Evolutionary conservation across 345 rosid genomes (phyloP).

Genomic region (Aquilaria malaccensis): DNA sequence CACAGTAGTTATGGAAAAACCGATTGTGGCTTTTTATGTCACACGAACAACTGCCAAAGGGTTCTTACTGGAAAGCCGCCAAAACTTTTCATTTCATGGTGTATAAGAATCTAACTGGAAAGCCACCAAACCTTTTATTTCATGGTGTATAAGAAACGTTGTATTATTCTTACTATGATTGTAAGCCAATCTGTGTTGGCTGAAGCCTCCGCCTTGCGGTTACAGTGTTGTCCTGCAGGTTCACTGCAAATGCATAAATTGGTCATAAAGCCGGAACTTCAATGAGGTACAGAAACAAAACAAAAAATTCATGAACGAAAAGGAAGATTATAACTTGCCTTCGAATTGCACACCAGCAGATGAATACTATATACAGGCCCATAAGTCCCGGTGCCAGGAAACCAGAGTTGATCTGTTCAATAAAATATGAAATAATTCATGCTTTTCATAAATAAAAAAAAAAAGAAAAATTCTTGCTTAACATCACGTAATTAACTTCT

Average conservation of each 20-base stretch:
- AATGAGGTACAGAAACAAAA: not conserved
- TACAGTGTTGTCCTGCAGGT: constrained; percentile 87
- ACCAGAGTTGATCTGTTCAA: constrained; percentile 64
- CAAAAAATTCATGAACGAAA: too few relatives aligned
- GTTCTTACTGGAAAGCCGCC: not conserved
- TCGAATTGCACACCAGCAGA: constrained; percentile 96
- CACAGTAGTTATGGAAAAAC: not conserved
- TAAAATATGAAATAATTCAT: not conserved
- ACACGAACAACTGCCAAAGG: too few relatives aligned
- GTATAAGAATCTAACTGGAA: not conserved
- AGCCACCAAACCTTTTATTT: not conserved
- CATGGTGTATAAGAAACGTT: not conserved
- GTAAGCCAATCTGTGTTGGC: constrained; percentile 90
- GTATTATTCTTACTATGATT: constrained; percentile 60
- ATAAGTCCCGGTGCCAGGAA: constrained; percentile 88
- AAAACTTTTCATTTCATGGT: not conserved
- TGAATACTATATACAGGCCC: constrained; percentile 89
- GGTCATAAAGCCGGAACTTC: not conserved
- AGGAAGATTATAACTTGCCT: constrained; percentile 33
- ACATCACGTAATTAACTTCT: not conserved
- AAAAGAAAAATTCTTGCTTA: not conserved
- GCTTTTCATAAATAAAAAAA: too few relatives aligned
- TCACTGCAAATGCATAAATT: constrained; percentile 47
- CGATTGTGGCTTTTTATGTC: not conserved
- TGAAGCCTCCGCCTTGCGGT: constrained; percentile 77